Percentiles rank a stretch among this genome's conserved stretches.
These are phyloP conservation scores for Ceriops decandra DNA, from an alignment of 345 rosid genomes.

Conservation along the genomic window DNA sequence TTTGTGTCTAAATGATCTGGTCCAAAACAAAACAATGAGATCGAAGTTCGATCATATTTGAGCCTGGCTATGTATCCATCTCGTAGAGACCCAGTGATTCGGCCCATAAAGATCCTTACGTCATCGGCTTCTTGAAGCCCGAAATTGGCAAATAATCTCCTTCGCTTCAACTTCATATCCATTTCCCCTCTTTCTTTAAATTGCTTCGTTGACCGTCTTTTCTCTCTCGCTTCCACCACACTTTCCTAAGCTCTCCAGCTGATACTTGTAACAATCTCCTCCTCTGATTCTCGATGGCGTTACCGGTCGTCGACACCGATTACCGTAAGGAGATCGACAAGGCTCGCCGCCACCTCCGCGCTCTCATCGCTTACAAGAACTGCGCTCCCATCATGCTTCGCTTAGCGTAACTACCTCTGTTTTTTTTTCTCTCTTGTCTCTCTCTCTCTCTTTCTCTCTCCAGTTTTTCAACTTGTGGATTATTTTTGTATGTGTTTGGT, in stretches of 20 bases:
- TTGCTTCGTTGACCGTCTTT: neutral
- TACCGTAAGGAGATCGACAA: conserved; percentile 78
- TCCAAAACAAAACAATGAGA: too few species aligned
- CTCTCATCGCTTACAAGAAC: conserved; percentile 72
- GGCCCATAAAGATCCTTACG: too few species aligned
- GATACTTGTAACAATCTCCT: neutral
- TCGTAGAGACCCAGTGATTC: too few species aligned
- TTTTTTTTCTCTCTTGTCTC: neutral
- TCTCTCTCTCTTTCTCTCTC: neutral
- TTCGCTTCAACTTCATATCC: neutral
- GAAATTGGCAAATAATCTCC: too few species aligned
- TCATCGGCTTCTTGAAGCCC: too few species aligned
- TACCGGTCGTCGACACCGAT: conserved; percentile 68
- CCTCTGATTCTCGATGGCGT: conserved; percentile 48
- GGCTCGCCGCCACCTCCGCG: conserved; percentile 92
- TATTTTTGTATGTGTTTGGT: neutral
- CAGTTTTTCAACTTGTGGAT: neutral
- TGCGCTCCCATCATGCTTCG: conserved; percentile 98
- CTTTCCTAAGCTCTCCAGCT: too few species aligned
- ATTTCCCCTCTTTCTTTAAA: neutral
- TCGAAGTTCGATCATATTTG: neutral
- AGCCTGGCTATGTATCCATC: too few species aligned
- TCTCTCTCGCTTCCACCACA: too few species aligned
- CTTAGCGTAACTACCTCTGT: conserved; percentile 54
- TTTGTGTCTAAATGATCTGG: too few species aligned